Conservation (phyloP, 2,329 filamentous ascomycete genomes). For the Capronia americana region DNA sequence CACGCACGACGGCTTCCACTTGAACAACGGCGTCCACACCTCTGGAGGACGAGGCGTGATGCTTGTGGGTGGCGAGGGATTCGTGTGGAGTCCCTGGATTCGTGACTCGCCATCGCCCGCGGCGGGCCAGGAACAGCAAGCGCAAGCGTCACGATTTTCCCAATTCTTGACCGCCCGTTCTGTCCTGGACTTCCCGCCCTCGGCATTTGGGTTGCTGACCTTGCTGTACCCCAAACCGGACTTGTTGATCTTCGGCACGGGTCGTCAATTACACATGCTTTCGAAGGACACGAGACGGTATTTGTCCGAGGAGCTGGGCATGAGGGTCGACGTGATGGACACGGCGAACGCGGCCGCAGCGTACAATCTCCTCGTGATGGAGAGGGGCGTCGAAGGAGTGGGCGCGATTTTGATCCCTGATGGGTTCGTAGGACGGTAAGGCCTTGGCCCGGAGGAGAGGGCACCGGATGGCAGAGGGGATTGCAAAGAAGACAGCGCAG, state of each 20-base stretch:
- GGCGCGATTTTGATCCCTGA: conserved; percentile 55
- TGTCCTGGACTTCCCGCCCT: conserved; percentile 29
- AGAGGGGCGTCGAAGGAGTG: conserved; percentile 72
- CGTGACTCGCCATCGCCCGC: neutral
- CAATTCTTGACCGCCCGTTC: conserved; percentile 23
- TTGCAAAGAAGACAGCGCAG: neutral
- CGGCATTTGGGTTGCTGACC: conserved; percentile 37
- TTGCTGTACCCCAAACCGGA: conserved; percentile 59
- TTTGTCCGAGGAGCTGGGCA: conserved; percentile 72
- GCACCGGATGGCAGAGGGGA: neutral
- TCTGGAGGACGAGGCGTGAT: conserved; percentile 73
- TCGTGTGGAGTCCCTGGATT: conserved; percentile 83
- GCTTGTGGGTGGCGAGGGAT: conserved; percentile 84
- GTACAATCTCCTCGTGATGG: conserved; percentile 94
- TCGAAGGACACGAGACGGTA: conserved; percentile 74
- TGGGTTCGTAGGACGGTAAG: conserved; percentile 24
- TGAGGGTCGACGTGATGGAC: conserved; percentile 86
- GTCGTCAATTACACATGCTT: conserved; percentile 75
- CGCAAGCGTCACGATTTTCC: conserved; percentile 1
- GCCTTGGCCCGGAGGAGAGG: neutral
- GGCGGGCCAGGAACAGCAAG: neutral
- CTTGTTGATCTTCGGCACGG: conserved; percentile 86
- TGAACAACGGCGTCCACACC: conserved; percentile 80
- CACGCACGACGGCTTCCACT: conserved; percentile 79
- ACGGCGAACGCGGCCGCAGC: conserved; percentile 93